Percentiles rank a stretch among this genome's conserved stretches.
phyloP scores from a whole-genome alignment of 495 filamentous ascomycete genomes.

The Tuber indicum region DNA sequence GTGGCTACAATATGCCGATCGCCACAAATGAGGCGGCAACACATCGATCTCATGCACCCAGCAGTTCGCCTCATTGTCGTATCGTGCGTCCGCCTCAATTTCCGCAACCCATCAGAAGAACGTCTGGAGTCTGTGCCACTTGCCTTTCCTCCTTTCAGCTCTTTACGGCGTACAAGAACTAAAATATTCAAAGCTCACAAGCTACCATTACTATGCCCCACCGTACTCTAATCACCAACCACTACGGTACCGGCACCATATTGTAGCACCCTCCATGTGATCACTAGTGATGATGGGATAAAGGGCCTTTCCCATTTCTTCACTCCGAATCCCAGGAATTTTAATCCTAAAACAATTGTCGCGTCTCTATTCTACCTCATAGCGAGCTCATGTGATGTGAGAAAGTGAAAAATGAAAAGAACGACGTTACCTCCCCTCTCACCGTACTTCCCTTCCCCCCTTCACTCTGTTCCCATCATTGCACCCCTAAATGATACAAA shows the following conservation, averaged over 20 bases:
- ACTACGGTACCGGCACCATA: background rate
- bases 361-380: background rate
- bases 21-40: slow-evolving; percentile 28
- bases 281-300: background rate
- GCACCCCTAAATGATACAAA: slow-evolving; percentile 32
- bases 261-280: background rate
- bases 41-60: slow-evolving; percentile 22
- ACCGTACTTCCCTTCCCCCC: background rate
- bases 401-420: background rate
- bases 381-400: background rate
- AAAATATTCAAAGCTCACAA: slow-evolving; percentile 1
- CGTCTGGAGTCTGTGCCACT: slow-evolving; percentile 17
- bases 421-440: background rate
- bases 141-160: slow-evolving; percentile 5
- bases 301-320: background rate
- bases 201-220: background rate
- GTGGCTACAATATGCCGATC: slow-evolving; percentile 28
- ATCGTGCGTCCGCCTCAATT: slow-evolving; percentile 20
- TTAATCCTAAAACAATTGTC: background rate
- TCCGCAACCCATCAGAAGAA: slow-evolving; percentile 8
- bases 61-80: slow-evolving; percentile 13
- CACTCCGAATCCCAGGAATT: background rate
- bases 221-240: background rate
- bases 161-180: background rate
- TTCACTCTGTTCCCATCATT: background rate